Conservation (phyloP, 2,329 filamentous ascomycete species). For the Fusarium incarnatum region DNA sequence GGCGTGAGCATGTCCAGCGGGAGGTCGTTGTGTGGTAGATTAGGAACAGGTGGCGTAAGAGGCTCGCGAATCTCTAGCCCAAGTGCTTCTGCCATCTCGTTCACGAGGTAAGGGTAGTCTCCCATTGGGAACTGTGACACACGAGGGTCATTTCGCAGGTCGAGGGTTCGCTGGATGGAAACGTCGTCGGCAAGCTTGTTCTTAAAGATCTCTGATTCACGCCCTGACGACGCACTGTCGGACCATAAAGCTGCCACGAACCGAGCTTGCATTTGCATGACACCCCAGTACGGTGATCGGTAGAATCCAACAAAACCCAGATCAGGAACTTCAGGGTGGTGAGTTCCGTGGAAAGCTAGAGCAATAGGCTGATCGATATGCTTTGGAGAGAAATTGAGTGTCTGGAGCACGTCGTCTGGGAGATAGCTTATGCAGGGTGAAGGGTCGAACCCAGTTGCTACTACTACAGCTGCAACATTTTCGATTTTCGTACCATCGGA, state of each 20-base stretch:
- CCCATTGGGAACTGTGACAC: conserved; percentile 83
- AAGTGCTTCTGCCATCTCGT: conserved; percentile 73
- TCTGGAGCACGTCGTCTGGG: conserved; percentile 63
- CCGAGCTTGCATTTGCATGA: conserved; percentile 87
- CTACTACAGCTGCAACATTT: conserved; percentile 73
- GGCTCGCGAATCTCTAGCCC: conserved; percentile 60
- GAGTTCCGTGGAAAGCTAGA: conserved; percentile 74
- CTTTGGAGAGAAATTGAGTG: conserved; percentile 67
- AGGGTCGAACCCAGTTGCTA: conserved; percentile 81
- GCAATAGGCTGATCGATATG: conserved; percentile 71
- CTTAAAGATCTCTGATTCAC: conserved; percentile 47
- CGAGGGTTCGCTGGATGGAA: conserved; percentile 59
- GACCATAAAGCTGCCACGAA: conserved; percentile 73
- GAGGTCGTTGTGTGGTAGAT: conserved; percentile 55
- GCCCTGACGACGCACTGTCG: conserved; percentile 34
- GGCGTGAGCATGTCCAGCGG: conserved; percentile 68
- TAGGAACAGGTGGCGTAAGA: conserved; percentile 38
- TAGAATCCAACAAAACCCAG: conserved; percentile 88
- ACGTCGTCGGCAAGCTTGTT: conserved; percentile 58
- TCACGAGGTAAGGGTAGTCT: conserved; percentile 81
- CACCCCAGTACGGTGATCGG: conserved; percentile 85
- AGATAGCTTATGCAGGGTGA: conserved; percentile 74
- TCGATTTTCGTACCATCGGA: conserved; percentile 54
- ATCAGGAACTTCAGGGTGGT: conserved; percentile 69
- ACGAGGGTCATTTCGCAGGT: conserved; percentile 63